Evolutionary conservation across 257 asterid species (phyloP).

Genomic region (Solanum pennellii): DNA sequence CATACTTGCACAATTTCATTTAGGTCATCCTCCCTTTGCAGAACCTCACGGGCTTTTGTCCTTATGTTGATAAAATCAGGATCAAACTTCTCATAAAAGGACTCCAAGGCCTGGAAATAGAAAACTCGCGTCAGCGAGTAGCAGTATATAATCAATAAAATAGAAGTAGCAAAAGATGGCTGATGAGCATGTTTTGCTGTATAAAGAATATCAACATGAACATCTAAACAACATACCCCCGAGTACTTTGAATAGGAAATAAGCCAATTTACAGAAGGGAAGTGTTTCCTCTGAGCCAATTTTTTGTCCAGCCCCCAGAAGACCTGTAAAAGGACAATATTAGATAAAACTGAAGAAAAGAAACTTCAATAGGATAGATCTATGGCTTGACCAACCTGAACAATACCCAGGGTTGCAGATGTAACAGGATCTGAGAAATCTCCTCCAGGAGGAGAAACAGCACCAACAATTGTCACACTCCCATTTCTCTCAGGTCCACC

Average conservation of each 20-base stretch:
- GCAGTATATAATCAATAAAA: background rate
- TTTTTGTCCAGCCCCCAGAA: constrained; percentile 99
- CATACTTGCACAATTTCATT: constrained; percentile 42
- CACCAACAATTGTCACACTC: constrained; percentile 97
- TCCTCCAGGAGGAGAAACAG: constrained; percentile 99
- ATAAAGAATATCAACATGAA: background rate
- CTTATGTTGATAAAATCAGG: constrained; percentile 85
- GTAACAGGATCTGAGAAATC: constrained; percentile 99
- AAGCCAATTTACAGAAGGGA: constrained; percentile 98
- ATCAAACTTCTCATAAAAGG: constrained; percentile 95
- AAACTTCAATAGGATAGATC: background rate
- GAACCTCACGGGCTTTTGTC: constrained; percentile 98
- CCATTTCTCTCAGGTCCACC: constrained; percentile 98
- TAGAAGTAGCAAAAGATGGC: background rate
- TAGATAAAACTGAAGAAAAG: background rate
- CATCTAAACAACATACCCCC: constrained; percentile 36
- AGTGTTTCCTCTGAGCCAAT: constrained; percentile 92
- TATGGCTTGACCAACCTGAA: constrained; percentile 46
- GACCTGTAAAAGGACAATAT: constrained; percentile 37
- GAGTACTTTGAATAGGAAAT: constrained; percentile 94
- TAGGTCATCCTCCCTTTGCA: constrained; percentile 96
- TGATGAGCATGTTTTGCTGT: background rate
- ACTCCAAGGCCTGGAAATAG: constrained; percentile 71
- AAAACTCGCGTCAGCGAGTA: constrained; percentile 27
- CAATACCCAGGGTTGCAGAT: constrained; percentile 95